These are phyloP conservation scores for Ceratobasidium sp. DNA, from an alignment of 1,284 basidiomycete species.

Conservation along the genomic window DNA sequence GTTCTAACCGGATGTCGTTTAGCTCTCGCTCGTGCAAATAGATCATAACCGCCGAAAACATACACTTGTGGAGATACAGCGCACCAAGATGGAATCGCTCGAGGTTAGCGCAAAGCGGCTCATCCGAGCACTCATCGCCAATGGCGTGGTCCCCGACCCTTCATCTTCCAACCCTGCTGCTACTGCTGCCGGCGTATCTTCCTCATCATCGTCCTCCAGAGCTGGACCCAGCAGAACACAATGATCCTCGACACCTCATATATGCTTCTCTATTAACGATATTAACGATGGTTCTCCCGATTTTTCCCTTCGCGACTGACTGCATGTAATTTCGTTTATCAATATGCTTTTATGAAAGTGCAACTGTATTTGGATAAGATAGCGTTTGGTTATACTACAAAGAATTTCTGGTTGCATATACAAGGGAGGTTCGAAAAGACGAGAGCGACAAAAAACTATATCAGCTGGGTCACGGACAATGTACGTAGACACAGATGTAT, in stretches of 20 bases:
- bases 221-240: constrained; percentile 11
- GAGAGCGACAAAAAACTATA: constrained; percentile 1
- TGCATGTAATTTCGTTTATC: neutral
- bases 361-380: constrained; percentile 26
- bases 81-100: constrained; percentile 27
- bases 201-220: neutral
- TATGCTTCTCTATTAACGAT: neutral
- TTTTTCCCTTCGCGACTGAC: neutral
- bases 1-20: neutral
- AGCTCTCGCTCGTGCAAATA: constrained; percentile 30
- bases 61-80: constrained; percentile 37
- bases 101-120: constrained; percentile 40
- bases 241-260: neutral
- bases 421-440: neutral
- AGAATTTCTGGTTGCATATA: constrained; percentile 24
- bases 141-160: constrained; percentile 34
- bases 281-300: neutral
- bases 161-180: neutral
- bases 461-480: neutral
- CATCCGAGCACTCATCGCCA: constrained; percentile 37
- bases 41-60: constrained; percentile 29
- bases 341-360: neutral
- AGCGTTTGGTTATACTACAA: constrained; percentile 18
- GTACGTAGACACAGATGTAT: neutral
- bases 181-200: neutral